Evolutionary conservation across 495 filamentous ascomycete genomes (phyloP).

Genomic region (Collariella sp.): DNA sequence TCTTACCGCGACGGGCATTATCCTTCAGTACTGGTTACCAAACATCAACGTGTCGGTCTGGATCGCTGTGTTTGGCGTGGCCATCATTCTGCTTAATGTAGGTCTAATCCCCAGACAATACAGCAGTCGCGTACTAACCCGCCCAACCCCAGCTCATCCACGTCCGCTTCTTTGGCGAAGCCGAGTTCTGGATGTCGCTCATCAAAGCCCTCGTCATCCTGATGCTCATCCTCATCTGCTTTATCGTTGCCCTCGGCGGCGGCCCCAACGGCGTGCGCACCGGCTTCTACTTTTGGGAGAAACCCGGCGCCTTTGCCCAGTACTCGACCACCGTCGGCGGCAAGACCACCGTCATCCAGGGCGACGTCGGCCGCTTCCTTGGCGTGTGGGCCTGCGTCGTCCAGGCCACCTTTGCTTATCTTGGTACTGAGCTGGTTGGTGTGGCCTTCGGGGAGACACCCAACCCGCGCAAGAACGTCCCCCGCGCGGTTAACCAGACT

Average conservation of each 20-base stretch:
- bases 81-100: constrained; percentile 47
- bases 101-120: neutral
- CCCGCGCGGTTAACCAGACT: constrained; percentile 61
- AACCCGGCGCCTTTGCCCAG: constrained; percentile 62
- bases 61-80: constrained; percentile 58
- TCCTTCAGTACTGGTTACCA: constrained; percentile 63
- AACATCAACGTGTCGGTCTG: constrained; percentile 64
- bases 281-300: constrained; percentile 73
- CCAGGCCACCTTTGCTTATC: constrained; percentile 72
- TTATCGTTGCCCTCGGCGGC: constrained; percentile 67
- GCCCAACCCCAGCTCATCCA: constrained; percentile 31
- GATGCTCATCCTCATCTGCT: constrained; percentile 55
- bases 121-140: neutral
- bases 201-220: constrained; percentile 63
- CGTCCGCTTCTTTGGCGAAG: constrained; percentile 67
- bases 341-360: constrained; percentile 20
- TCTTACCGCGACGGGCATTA: constrained; percentile 61
- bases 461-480: constrained; percentile 68
- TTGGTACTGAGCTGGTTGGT: constrained; percentile 78
- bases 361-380: constrained; percentile 52
- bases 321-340: constrained; percentile 32
- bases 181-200: constrained; percentile 71
- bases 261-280: constrained; percentile 58
- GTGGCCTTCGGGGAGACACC: constrained; percentile 73
- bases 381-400: constrained; percentile 73